Evolutionary conservation across 2,329 filamentous ascomycete species (phyloP), one percentile per base, ranked within the genome.

Genomic region (Epichloe typhina): DNA sequence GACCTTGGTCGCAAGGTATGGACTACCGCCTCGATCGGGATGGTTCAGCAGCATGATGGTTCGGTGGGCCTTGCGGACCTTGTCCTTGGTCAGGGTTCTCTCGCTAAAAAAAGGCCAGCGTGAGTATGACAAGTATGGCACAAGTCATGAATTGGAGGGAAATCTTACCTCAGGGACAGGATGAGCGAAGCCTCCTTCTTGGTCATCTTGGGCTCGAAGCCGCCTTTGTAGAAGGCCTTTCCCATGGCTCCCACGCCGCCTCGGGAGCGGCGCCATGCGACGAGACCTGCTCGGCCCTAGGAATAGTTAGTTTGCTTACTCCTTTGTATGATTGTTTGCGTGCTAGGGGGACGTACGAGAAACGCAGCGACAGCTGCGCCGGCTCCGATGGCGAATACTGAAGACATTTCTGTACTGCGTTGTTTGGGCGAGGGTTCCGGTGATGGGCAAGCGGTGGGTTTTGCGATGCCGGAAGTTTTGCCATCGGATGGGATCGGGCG

Each of bases 11-110:
- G 93, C 93, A 43, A 98, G 73, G 66, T 97, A 98, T 7, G 93
- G 93, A 64, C 89, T 96, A 39, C 93, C 93, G 57, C 93, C 93
- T 64, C 93, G 86, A 75, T 98, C 93, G 56, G 93, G 93, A 69
- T 98, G 93, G 75, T 98, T 98, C 57, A 95, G 76, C 51, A 98
- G 81, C 91, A 98, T 98, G 58, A 97, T 81, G 50, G 84, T 88
- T 56, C 93, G 84, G 71, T 98, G 93, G 60, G 90, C 88, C 72
- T 96, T 96, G 65, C 93, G 88, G 61, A 98, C 75, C 65, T 95
- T 93, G 45, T 97, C 91, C 70, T 94, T 95, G 53, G 84, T 93
- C 55, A 96, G 66, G 59, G 83, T 81, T 55, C 89, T 81, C 71
- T 98, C 93, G 56, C 90, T 97, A 55, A 12, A 15, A 17, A 15